Conservation (phyloP, 768 basidiomycete genomes). For the Hygrocybe coccinea region DNA sequence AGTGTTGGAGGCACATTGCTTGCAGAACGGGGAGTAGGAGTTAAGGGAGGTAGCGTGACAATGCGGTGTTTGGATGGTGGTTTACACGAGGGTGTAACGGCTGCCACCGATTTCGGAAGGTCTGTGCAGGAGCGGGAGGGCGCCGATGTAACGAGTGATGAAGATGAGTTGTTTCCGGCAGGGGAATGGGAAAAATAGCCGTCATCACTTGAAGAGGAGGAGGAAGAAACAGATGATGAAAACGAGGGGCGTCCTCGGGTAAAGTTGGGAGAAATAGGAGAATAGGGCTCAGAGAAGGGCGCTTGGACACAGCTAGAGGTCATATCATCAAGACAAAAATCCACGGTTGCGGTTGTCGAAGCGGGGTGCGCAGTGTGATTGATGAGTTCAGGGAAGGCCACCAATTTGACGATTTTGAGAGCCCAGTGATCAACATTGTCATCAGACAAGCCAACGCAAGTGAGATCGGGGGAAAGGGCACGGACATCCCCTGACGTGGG, state of each 20-base stretch:
- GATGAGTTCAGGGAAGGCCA: slow-evolving; percentile 72
- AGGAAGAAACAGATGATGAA: slow-evolving; percentile 13
- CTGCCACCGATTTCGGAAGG: slow-evolving; percentile 28
- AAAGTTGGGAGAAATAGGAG: slow-evolving; percentile 2
- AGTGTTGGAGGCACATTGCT: neutral
- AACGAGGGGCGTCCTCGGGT: slow-evolving; percentile 2
- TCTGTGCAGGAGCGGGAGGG: slow-evolving; percentile 43
- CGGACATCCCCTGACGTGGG: slow-evolving; percentile 56
- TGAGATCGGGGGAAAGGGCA: slow-evolving; percentile 63
- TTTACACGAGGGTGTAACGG: slow-evolving; percentile 26
- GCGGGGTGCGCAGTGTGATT: slow-evolving; percentile 20
- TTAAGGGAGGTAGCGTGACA: slow-evolving; percentile 27
- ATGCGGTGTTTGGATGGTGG: slow-evolving; percentile 36
- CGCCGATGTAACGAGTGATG: slow-evolving; percentile 31
- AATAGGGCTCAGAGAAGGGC: slow-evolving; percentile 1
- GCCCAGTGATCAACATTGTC: slow-evolving; percentile 67
- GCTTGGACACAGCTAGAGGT: neutral
- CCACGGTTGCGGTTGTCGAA: slow-evolving; percentile 5
- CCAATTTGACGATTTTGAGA: slow-evolving; percentile 70
- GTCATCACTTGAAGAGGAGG: slow-evolving; percentile 42
- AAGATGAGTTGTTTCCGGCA: slow-evolving; percentile 29
- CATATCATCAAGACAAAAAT: neutral
- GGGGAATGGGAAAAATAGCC: slow-evolving; percentile 63
- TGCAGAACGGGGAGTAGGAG: slow-evolving; percentile 24
- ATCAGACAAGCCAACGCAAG: slow-evolving; percentile 71